Conservation (phyloP, 2,329 filamentous ascomycete species). For the Aspergillus sp. region DNA sequence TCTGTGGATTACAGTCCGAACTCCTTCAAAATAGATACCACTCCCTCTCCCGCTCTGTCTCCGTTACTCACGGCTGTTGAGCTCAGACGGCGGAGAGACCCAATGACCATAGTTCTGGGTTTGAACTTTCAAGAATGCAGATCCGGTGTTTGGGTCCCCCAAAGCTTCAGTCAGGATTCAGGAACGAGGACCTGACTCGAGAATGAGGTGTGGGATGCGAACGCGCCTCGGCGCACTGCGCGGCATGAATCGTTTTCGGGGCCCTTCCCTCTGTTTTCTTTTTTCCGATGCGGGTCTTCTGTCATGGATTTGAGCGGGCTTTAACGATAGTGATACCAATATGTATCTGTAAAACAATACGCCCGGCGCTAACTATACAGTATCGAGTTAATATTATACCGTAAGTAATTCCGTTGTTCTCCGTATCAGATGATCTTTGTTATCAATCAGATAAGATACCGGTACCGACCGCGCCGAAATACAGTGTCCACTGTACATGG, state of each 20-base stretch:
- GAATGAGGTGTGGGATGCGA: background rate
- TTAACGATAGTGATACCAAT: background rate
- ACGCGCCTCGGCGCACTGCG: background rate
- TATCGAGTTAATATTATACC: background rate
- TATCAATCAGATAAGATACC: background rate
- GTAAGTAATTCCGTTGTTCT: too few relatives aligned
- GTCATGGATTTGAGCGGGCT: background rate
- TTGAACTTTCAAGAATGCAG: background rate
- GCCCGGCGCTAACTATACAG: background rate
- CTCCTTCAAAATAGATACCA: too few relatives aligned
- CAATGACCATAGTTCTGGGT: background rate
- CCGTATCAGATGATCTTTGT: background rate
- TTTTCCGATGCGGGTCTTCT: background rate
- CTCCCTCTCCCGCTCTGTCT: too few relatives aligned
- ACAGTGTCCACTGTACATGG: too few relatives aligned
- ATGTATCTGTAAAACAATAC: background rate
- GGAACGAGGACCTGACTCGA: background rate
- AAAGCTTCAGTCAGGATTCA: background rate
- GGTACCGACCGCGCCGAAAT: background rate
- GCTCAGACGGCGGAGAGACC: background rate
- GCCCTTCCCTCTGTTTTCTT: background rate
- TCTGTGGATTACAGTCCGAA: too few relatives aligned
- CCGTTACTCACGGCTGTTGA: too few relatives aligned
- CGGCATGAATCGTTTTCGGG: background rate
- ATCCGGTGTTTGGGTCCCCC: background rate